Conservation (phyloP, 805 yeast species). For the Candida sanyiensis region DNA sequence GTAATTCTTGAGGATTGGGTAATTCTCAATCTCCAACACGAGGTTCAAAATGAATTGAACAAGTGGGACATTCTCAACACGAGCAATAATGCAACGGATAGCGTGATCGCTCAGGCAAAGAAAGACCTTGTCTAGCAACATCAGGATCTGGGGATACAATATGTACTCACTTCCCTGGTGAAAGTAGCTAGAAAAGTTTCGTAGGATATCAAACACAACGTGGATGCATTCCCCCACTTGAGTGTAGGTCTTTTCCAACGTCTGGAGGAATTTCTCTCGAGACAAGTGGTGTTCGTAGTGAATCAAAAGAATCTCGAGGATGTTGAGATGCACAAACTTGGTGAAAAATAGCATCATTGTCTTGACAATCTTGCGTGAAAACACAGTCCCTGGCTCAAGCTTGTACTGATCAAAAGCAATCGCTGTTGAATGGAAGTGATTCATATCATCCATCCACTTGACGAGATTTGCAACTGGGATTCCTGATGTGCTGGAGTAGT, state of each 20-base stretch:
- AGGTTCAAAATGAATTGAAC: conserved; percentile 10
- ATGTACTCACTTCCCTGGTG: conserved; percentile 20
- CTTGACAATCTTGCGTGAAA: conserved; percentile 13
- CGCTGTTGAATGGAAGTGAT: conserved; percentile 2
- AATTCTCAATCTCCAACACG: conserved; percentile 18
- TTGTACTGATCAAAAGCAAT: conserved; percentile 13
- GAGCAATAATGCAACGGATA: conserved; percentile 10
- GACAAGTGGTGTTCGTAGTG: conserved; percentile 18
- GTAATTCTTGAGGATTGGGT: conserved; percentile 16
- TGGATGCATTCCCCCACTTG: conserved; percentile 8
- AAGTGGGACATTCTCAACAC: not conserved
- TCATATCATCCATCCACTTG: conserved; percentile 8
- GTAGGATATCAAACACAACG: conserved; percentile 18
- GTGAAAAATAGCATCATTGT: conserved; percentile 11
- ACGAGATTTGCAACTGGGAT: conserved; percentile 6
- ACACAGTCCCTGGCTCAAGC: conserved; percentile 2
- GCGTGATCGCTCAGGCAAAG: conserved; percentile 6
- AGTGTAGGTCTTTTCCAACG: conserved; percentile 3
- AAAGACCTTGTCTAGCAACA: conserved; percentile 14
- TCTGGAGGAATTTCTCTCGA: conserved; percentile 9
- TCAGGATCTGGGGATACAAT: conserved; percentile 11
- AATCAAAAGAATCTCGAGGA: conserved; percentile 9
- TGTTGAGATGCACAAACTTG: conserved; percentile 11
- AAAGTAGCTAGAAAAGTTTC: conserved; percentile 18
- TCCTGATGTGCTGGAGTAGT: conserved; percentile 6